Evolutionary conservation across 768 basidiomycete genomes (phyloP).

Genomic region (Podaxis sp.): DNA sequence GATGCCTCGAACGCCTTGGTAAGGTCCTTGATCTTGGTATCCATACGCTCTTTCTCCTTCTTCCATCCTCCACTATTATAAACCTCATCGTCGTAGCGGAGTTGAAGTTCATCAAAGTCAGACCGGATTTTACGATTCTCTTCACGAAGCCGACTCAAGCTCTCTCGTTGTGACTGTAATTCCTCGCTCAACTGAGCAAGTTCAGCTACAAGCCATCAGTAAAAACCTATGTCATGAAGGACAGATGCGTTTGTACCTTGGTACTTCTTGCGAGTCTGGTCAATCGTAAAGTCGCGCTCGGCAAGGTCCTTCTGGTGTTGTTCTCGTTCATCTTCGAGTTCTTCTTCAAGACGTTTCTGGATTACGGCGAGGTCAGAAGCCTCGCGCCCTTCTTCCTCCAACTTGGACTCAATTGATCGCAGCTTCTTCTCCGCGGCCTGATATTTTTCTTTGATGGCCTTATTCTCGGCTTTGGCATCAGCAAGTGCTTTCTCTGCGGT

Average conservation of each 20-base stretch:
- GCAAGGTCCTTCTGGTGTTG: slow-evolving; percentile 79
- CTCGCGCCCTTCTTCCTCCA: slow-evolving; percentile 68
- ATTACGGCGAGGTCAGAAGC: slow-evolving; percentile 63
- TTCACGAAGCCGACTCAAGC: slow-evolving; percentile 72
- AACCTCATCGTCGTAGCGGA: slow-evolving; percentile 74
- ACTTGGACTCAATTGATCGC: slow-evolving; percentile 56
- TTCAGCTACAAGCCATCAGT: slow-evolving; percentile 46
- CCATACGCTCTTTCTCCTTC: slow-evolving; percentile 84
- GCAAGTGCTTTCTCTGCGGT: slow-evolving; percentile 61
- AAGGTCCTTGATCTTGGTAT: slow-evolving; percentile 76
- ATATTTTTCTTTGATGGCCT: slow-evolving; percentile 47
- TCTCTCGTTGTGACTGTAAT: slow-evolving; percentile 75
- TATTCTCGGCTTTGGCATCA: slow-evolving; percentile 49
- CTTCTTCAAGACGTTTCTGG: slow-evolving; percentile 66
- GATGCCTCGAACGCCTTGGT: slow-evolving; percentile 76
- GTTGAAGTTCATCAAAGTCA: slow-evolving; percentile 72
- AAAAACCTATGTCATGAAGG: neutral
- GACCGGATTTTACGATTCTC: slow-evolving; percentile 78
- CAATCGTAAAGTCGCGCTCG: slow-evolving; percentile 73
- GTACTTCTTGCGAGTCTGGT: slow-evolving; percentile 85
- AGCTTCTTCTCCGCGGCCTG: slow-evolving; percentile 50
- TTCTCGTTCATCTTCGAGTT: slow-evolving; percentile 76
- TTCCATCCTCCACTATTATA: slow-evolving; percentile 81
- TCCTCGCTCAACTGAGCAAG: slow-evolving; percentile 81
- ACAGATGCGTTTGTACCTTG: slow-evolving; percentile 51